phyloP scores from a whole-genome alignment of 345 rosid genomes.

The Noccaea caerulescens region DNA sequence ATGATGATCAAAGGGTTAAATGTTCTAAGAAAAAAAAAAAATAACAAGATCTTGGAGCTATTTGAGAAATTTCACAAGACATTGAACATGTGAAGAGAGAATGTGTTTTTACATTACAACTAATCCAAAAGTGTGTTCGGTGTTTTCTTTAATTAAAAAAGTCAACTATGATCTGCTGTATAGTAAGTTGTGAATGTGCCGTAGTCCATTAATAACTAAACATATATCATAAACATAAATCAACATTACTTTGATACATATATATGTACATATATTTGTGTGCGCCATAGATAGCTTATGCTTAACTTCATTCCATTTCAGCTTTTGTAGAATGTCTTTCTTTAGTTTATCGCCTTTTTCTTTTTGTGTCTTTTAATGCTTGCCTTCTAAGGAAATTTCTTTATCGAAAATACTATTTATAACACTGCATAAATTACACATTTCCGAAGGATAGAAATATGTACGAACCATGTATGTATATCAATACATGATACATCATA shows the following conservation, averaged over 20 bases:
- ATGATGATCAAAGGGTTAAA: constrained; percentile 49
- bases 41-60: constrained; percentile 42
- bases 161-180: constrained; percentile 45
- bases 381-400: constrained; percentile 34
- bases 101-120: constrained; percentile 56
- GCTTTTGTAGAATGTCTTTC: constrained; percentile 46
- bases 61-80: constrained; percentile 58
- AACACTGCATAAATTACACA: constrained; percentile 8
- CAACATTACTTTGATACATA: no score
- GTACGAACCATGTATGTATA: background rate
- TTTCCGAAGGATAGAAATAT: background rate
- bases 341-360: constrained; percentile 19
- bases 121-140: constrained; percentile 40
- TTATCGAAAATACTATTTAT: background rate
- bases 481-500: background rate
- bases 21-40: constrained; percentile 14
- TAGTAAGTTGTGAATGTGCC: constrained; percentile 29
- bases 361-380: constrained; percentile 43
- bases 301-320: constrained; percentile 44
- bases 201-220: no score
- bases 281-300: constrained; percentile 14
- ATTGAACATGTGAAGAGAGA: constrained; percentile 63
- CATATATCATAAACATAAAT: no score
- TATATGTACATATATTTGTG: no score
- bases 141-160: constrained; percentile 14